Evolutionary conservation across 352 stramenopile species (phyloP).

Genomic region (Globisporangium solare): DNA sequence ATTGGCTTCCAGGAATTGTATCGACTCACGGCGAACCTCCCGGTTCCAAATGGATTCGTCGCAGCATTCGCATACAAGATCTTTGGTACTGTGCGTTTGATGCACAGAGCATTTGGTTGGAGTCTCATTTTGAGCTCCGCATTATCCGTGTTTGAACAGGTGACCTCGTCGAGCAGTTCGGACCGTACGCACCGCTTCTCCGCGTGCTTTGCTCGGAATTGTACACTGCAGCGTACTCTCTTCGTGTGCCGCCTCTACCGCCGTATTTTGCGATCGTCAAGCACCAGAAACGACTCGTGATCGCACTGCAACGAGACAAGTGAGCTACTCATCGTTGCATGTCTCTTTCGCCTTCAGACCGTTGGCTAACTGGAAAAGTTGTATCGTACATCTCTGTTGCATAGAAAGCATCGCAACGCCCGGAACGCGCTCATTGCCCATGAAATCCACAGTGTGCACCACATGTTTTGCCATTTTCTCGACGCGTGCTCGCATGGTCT

Average conservation of each 20-base stretch:
- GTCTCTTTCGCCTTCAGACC: not conserved
- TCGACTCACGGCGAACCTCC: slow-evolving; percentile 47
- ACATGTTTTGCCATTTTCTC: slow-evolving; percentile 49
- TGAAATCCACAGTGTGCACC: slow-evolving; percentile 54
- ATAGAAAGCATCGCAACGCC: slow-evolving; percentile 36
- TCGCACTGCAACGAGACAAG: slow-evolving; percentile 44
- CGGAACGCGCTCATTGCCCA: slow-evolving; percentile 50
- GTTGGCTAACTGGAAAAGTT: not conserved
- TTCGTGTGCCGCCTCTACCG: slow-evolving; percentile 8
- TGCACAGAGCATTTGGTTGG: too few species aligned
- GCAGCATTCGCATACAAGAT: slow-evolving; percentile 55
- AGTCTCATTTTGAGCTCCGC: too few species aligned
- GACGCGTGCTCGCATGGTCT: slow-evolving; percentile 40
- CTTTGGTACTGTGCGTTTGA: slow-evolving; percentile 8
- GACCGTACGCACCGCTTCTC: slow-evolving; percentile 39
- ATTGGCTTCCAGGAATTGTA: slow-evolving; percentile 62
- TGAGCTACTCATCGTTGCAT: slow-evolving; percentile 11
- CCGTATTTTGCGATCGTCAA: slow-evolving; percentile 70
- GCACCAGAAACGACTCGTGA: slow-evolving; percentile 47
- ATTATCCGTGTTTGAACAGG: not conserved
- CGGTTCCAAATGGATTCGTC: slow-evolving; percentile 50
- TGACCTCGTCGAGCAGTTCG: slow-evolving; percentile 57
- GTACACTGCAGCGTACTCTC: slow-evolving; percentile 37
- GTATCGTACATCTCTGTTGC: not conserved
- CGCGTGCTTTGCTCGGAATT: slow-evolving; percentile 41